Evolutionary conservation across 108 stramenopile species (phyloP).

Genomic region (Pelagomonas calceolata): DNA sequence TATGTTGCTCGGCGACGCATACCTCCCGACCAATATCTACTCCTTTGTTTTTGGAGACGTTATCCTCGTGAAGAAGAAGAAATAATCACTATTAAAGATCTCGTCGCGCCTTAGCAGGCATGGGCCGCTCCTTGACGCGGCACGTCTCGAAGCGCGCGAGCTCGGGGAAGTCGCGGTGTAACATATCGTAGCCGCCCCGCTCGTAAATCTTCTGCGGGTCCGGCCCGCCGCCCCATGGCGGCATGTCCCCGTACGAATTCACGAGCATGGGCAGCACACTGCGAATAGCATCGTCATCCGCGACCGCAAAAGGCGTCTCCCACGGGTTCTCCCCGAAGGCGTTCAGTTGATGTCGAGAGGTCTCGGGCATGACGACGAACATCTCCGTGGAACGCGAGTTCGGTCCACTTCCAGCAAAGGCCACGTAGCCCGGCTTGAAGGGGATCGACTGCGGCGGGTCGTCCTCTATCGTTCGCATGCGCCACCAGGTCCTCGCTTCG

Average conservation of each 20-base stretch:
- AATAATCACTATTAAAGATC: too few relatives aligned
- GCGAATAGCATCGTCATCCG: slow-evolving; percentile 20
- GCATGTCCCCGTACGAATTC: slow-evolving; percentile 65
- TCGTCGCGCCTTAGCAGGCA: too few relatives aligned
- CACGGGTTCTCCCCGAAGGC: slow-evolving; percentile 52
- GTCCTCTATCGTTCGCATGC: background rate
- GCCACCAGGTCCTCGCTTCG: background rate
- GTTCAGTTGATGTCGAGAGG: slow-evolving; percentile 41
- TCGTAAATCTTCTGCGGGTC: slow-evolving; percentile 51
- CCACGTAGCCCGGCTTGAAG: slow-evolving; percentile 1
- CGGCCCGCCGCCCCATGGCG: slow-evolving; percentile 59
- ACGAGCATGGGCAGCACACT: slow-evolving; percentile 44
- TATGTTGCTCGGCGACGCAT: too few relatives aligned
- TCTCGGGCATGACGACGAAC: slow-evolving; percentile 58
- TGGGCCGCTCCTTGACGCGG: slow-evolving; percentile 7
- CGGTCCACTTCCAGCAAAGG: slow-evolving; percentile 47
- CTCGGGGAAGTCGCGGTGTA: slow-evolving; percentile 51
- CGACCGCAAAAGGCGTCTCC: slow-evolving; percentile 71
- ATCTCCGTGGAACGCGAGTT: slow-evolving; percentile 63
- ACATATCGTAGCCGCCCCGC: slow-evolving; percentile 41
- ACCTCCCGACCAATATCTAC: too few relatives aligned
- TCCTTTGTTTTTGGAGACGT: too few relatives aligned
- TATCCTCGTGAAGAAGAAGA: too few relatives aligned
- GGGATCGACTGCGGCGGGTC: background rate
- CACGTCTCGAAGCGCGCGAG: slow-evolving; percentile 41